Base-by-base conservation (phyloP, 371 early-diverging fungal genomes). In the Mortierella sp. region DNA sequence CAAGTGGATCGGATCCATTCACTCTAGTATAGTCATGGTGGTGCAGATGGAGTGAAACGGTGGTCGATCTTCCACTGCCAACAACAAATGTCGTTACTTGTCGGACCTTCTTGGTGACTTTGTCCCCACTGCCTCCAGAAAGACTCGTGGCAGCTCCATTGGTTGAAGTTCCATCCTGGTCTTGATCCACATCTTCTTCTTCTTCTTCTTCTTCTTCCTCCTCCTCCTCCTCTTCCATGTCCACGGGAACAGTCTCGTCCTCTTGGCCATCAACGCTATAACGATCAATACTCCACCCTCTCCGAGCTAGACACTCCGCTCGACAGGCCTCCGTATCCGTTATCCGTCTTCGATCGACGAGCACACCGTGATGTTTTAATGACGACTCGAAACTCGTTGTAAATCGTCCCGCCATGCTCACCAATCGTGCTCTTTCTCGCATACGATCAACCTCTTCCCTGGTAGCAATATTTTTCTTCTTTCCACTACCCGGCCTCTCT, bases 391-490 rank as follows among this genome's bases (percentile, higher is more conserved):
- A 52, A 7, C 28, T 15, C 14, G 66, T 72, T 15, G 66, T 66
- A 30, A 57, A 72, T 19, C 72, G 61, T 12, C 21, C 45, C 12
- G 66, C 66, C 51, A 72, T 19, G n/a, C 58, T 57, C 16, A 50
- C 4, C 9, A 62, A 45, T 7, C 72, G 51, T 16, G 12, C 15
- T 14, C 50, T 57, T 51, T 72, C 63, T 16, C 19, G 16, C 5
- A 29, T 45, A 2, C 29, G 66, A 4, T 45, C 64, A 4, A 15
- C 56, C 7, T 30, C 30, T 16, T 62, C 43, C 28, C 30, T n/a
- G 7, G 28, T 30, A 5, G 26, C 46, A 5, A 12, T 19, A 14
- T 18, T n/a, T 11, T 25, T 46, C 60, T 43, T 50, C 15, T 37
- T 18, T n/a, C 9, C 19, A 21, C 30, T 9, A 37, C 37, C 9